Evolutionary conservation across 495 filamentous ascomycete genomes (phyloP).

Genomic region (Neurospora sublineolata): DNA sequence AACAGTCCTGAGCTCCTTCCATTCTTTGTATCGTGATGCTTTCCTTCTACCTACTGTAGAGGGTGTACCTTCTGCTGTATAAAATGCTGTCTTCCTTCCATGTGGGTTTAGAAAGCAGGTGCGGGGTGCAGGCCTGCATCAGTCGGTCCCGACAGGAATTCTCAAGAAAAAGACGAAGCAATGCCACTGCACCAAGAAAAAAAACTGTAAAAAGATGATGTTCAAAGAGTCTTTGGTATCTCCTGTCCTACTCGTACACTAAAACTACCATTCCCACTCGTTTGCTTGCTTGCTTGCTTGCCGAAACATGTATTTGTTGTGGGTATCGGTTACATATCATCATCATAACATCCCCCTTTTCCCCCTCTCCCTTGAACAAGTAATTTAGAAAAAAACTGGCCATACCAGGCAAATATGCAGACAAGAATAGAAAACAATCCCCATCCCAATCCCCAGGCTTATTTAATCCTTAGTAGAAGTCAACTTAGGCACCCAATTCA

Average conservation of each 20-base stretch:
- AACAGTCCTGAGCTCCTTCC: too few species aligned
- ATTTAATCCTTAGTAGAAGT: neutral
- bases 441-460: neutral
- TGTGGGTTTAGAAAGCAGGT: too few species aligned
- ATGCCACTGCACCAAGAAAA: neutral
- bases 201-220: neutral
- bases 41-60: too few species aligned
- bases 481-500: slow-evolving; percentile 1
- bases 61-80: too few species aligned
- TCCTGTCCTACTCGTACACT: neutral
- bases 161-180: neutral
- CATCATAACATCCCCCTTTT: neutral
- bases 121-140: too few species aligned
- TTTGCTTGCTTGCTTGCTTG: neutral
- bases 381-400: neutral
- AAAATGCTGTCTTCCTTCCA: too few species aligned
- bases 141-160: too few species aligned
- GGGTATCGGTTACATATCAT: neutral
- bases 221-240: neutral
- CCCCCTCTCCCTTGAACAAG: neutral
- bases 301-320: neutral
- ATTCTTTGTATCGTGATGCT: too few species aligned
- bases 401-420: neutral
- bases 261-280: neutral
- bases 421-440: neutral